A percentile compares a stretch with the other conserved stretches of the same genome.
Conservation (phyloP, 2,329 filamentous ascomycete species). For the Bipolaris oryzae region DNA sequence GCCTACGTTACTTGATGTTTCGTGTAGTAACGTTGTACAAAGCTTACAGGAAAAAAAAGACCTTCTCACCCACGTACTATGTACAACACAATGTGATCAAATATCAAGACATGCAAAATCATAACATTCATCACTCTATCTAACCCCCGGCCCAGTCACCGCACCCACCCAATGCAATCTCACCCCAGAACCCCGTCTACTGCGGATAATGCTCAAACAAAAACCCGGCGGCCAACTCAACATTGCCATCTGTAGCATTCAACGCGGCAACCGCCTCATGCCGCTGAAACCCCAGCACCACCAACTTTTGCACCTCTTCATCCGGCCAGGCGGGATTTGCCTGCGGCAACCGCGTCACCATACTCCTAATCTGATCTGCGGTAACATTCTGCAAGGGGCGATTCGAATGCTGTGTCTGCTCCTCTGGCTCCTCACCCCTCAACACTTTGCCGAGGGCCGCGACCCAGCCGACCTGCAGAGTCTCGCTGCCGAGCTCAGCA, state of each 20-base stretch:
- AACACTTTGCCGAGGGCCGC: slow-evolving; percentile 63
- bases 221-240: slow-evolving; percentile 56
- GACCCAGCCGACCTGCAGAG: slow-evolving; percentile 64
- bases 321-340: slow-evolving; percentile 48
- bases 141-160: too few species aligned
- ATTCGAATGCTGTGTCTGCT: slow-evolving; percentile 16
- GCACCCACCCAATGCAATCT: too few species aligned
- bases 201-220: slow-evolving; percentile 51
- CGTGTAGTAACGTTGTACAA: too few species aligned
- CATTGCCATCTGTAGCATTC: slow-evolving; percentile 57
- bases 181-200: too few species aligned
- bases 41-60: too few species aligned
- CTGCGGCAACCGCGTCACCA: slow-evolving; percentile 42
- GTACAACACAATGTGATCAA: too few species aligned
- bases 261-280: slow-evolving; percentile 56
- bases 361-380: slow-evolving; percentile 40
- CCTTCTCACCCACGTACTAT: too few species aligned
- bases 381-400: slow-evolving; percentile 31
- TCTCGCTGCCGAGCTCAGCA: slow-evolving; percentile 28
- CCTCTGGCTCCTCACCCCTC: slow-evolving; percentile 38
- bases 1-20: too few species aligned
- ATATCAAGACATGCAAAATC: neutral
- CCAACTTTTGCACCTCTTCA: slow-evolving; percentile 51
- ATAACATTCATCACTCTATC: too few species aligned
- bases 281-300: slow-evolving; percentile 54